Evolutionary conservation across 345 rosid genomes (phyloP).

Genomic region (Gossypium rotundifolium): DNA sequence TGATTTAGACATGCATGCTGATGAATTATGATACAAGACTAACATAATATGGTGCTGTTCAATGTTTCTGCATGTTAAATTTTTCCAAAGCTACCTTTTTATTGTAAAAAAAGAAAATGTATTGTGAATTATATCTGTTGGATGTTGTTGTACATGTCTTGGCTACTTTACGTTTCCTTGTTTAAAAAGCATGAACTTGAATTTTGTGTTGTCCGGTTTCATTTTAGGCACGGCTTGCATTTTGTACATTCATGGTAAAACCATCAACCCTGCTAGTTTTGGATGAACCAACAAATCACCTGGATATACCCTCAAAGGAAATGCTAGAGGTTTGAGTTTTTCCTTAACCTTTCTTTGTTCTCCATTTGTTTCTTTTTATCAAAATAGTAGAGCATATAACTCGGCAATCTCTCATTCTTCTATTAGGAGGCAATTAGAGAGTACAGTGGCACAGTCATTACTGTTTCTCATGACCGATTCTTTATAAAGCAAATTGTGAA

Average conservation of each 20-base stretch:
- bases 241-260: slow-evolving; percentile 93
- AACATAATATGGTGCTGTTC: background rate
- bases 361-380: background rate
- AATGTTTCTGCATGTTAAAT: background rate
- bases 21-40: background rate
- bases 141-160: background rate
- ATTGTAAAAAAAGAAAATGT: no score
- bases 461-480: slow-evolving; percentile 88
- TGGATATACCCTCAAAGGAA: slow-evolving; percentile 95
- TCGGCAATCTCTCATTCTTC: slow-evolving; percentile 5
- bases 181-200: slow-evolving; percentile 3
- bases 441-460: slow-evolving; percentile 75
- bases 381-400: background rate
- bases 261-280: slow-evolving; percentile 79
- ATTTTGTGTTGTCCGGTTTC: slow-evolving; percentile 9
- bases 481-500: slow-evolving; percentile 93
- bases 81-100: background rate
- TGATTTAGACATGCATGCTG: background rate
- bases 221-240: slow-evolving; percentile 86
- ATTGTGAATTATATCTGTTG: background rate
- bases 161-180: background rate
- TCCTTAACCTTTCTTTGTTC: background rate
- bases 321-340: slow-evolving; percentile 83
- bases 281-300: slow-evolving; percentile 95
- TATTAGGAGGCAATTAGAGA: slow-evolving; percentile 86